These are phyloP conservation scores for Colletotrichum sp. DNA, from an alignment of 2,329 filamentous ascomycete genomes.

Conservation along the genomic window DNA sequence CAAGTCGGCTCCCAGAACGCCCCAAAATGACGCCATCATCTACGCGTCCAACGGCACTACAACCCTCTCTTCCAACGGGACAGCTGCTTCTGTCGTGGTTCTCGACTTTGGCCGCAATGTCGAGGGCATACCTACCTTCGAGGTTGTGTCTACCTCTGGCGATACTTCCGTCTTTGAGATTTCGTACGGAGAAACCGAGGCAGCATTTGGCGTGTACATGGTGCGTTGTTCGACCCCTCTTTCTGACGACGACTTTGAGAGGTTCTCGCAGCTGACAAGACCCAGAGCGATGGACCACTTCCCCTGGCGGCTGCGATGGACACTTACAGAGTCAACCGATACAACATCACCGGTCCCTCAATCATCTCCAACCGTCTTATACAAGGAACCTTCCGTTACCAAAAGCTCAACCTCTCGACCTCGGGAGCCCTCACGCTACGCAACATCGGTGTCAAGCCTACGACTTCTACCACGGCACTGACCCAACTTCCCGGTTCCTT, in stretches of 20 bases:
- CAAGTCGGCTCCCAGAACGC: background rate
- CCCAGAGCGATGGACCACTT: conserved; percentile 33
- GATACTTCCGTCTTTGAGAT: background rate
- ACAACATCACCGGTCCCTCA: conserved; percentile 32
- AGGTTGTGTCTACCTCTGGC: background rate
- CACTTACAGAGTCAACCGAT: conserved; percentile 37
- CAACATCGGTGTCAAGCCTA: conserved; percentile 31
- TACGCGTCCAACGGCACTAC: background rate
- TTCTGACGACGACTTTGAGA: background rate
- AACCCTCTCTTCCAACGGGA: background rate
- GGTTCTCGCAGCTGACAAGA: background rate
- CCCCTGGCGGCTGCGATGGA: conserved; percentile 40
- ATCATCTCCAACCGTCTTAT: conserved; percentile 35
- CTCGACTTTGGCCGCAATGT: conserved; percentile 2
- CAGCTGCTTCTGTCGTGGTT: background rate
- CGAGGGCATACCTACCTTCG: conserved; percentile 1
- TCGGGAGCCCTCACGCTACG: conserved; percentile 29
- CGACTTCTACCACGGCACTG: conserved; percentile 26
- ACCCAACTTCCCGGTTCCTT: conserved; percentile 31
- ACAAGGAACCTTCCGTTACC: conserved; percentile 40
- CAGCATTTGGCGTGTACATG: background rate
- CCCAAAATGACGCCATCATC: background rate
- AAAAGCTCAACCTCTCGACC: conserved; percentile 38
- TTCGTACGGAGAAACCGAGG: background rate
- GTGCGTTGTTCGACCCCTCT: background rate